Evolutionary conservation across 768 basidiomycete species (phyloP).

Genomic region (Trametes elegans): DNA sequence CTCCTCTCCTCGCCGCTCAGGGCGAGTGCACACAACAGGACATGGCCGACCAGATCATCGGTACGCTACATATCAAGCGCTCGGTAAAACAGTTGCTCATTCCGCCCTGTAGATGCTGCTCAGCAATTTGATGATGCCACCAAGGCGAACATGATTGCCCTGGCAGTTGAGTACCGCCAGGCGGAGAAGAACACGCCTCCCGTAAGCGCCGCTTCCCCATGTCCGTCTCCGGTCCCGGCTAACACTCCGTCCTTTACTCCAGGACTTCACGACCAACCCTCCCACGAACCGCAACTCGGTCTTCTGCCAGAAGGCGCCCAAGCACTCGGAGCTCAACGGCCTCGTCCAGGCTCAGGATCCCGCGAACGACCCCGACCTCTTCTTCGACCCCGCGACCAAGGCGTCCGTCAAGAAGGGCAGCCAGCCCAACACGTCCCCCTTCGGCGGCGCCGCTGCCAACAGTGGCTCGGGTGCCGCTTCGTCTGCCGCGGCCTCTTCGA

Average conservation of each 20-base stretch:
- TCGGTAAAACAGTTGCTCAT: background rate
- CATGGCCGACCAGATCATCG: constrained; percentile 54
- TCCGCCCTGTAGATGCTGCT: constrained; percentile 40
- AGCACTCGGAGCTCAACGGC: constrained; percentile 34
- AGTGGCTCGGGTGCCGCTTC: background rate
- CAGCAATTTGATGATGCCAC: constrained; percentile 51
- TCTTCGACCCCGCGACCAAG: constrained; percentile 32
- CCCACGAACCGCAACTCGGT: constrained; percentile 51
- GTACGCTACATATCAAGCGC: constrained; percentile 29
- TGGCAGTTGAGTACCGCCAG: constrained; percentile 53
- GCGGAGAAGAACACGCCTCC: constrained; percentile 61
- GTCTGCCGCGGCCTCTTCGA: too few relatives aligned
- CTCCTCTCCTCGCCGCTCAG: constrained; percentile 50
- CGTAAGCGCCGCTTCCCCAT: constrained; percentile 30
- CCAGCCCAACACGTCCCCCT: constrained; percentile 38
- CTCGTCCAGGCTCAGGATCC: constrained; percentile 38
- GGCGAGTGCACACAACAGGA: constrained; percentile 58
- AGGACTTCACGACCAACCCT: constrained; percentile 56
- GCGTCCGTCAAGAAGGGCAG: constrained; percentile 44
- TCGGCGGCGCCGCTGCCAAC: constrained; percentile 19
- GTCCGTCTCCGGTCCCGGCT: background rate
- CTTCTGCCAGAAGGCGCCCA: constrained; percentile 38
- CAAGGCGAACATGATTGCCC: constrained; percentile 48
- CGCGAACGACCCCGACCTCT: constrained; percentile 30
- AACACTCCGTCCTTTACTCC: background rate